Conservation (phyloP, 352 stramenopile genomes). For the Phytophthora macrochlamydospora region DNA sequence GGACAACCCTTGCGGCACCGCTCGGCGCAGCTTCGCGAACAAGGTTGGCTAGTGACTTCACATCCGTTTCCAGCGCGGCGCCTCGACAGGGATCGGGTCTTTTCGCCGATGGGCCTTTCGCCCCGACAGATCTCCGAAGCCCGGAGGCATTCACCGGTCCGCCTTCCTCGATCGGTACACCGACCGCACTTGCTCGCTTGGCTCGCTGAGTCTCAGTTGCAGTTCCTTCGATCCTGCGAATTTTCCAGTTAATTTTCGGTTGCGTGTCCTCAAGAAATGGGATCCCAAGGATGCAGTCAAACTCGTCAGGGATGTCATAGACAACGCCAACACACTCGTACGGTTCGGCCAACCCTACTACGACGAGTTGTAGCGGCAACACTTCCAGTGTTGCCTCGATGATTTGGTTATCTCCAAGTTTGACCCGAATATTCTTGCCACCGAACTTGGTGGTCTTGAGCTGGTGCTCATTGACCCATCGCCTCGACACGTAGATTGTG, state of each 20-base stretch:
- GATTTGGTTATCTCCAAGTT: conserved; percentile 14
- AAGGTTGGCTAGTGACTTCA: background rate
- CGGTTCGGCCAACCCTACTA: background rate
- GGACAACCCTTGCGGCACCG: conserved; percentile 3
- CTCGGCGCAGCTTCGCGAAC: background rate
- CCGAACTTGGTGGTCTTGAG: conserved; percentile 10
- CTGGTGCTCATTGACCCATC: conserved; percentile 5
- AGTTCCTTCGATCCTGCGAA: conserved; percentile 12
- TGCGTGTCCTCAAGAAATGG: conserved; percentile 14
- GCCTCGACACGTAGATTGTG: conserved; percentile 2
- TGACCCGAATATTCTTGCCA: conserved; percentile 13
- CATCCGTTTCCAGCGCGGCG: conserved; percentile 5
- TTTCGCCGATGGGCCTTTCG: background rate
- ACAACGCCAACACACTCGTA: conserved; percentile 7
- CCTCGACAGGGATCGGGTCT: background rate
- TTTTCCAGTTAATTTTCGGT: conserved; percentile 5
- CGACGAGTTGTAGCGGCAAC: background rate
- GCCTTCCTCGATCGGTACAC: conserved; percentile 5
- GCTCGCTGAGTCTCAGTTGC: background rate
- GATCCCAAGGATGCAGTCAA: background rate
- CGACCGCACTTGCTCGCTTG: background rate
- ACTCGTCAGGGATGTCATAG: conserved; percentile 6
- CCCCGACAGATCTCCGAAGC: conserved; percentile 10
- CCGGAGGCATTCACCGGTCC: conserved; percentile 13
- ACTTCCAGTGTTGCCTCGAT: conserved; percentile 9